Conservation (phyloP, 1,284 basidiomycete genomes). For the Ustilago tritici region DNA sequence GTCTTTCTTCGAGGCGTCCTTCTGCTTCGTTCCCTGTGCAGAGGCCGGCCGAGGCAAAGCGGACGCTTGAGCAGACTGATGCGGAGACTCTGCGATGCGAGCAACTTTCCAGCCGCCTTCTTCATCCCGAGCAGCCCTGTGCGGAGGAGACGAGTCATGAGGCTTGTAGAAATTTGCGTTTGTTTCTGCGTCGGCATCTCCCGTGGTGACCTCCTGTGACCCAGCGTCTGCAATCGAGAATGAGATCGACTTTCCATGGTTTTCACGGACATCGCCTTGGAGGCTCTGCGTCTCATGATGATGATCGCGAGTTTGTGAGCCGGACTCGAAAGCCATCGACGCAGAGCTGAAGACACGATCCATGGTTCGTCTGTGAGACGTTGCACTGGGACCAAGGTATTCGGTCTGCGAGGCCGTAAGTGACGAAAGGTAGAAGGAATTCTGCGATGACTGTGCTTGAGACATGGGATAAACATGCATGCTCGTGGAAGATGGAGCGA, state of each 20-base stretch:
- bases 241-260: neutral
- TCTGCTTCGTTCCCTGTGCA: neutral
- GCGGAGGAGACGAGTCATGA: conserved; percentile 43
- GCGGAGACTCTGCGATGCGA: conserved; percentile 7
- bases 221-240: neutral
- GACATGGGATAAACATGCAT: conserved; percentile 13
- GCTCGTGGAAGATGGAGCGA: conserved; percentile 3
- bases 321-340: conserved; percentile 17
- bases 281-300: conserved; percentile 4
- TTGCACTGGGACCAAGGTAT: conserved; percentile 35
- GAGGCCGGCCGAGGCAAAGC: neutral
- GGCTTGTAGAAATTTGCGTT: conserved; percentile 45
- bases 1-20: neutral
- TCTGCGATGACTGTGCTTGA: conserved; percentile 34
- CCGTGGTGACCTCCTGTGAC: neutral
- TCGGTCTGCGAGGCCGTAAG: conserved; percentile 32
- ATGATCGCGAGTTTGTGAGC: conserved; percentile 17
- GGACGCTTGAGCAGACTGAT: neutral
- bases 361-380: conserved; percentile 30
- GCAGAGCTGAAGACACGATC: conserved; percentile 25
- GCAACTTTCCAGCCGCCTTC: conserved; percentile 42
- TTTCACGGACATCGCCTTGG: conserved; percentile 10
- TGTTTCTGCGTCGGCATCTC: neutral
- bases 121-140: conserved; percentile 39
- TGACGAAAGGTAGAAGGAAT: conserved; percentile 32